These are phyloP conservation scores for Neoconidiobolus thromboides DNA, from an alignment of 371 early-diverging fungal species.

Conservation along the genomic window DNA sequence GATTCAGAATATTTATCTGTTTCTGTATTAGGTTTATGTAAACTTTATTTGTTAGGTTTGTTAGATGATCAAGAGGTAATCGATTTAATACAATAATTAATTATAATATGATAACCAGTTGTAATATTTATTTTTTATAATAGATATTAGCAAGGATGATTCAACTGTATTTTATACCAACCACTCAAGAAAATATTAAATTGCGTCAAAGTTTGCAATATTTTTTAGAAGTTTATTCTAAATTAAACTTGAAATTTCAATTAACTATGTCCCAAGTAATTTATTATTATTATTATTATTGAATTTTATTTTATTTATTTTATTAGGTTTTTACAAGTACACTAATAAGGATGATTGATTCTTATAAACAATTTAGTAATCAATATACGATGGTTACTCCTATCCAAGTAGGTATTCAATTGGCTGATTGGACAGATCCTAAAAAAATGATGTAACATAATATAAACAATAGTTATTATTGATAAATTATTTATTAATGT, in stretches of 20 bases:
- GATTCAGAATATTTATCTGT: slow-evolving; percentile 25
- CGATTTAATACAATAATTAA: not conserved
- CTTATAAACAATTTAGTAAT: slow-evolving; percentile 15
- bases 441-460: slow-evolving; percentile 20
- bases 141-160: slow-evolving; percentile 47
- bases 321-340: slow-evolving; percentile 16
- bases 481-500: too few relatives aligned
- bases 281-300: not conserved
- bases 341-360: slow-evolving; percentile 17
- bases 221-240: slow-evolving; percentile 66
- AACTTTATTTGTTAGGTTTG: slow-evolving; percentile 36
- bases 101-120: not conserved
- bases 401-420: slow-evolving; percentile 26
- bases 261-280: slow-evolving; percentile 6
- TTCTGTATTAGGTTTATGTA: slow-evolving; percentile 37
- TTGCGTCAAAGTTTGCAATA: slow-evolving; percentile 65
- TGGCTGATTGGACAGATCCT: slow-evolving; percentile 38
- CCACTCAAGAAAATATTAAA: slow-evolving; percentile 31
- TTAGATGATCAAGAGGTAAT: slow-evolving; percentile 28
- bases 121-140: too few relatives aligned
- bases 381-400: slow-evolving; percentile 27
- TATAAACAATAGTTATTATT: too few relatives aligned
- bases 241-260: slow-evolving; percentile 33
- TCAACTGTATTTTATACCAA: slow-evolving; percentile 57
- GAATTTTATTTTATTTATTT: not conserved